A percentile compares a stretch with the other conserved stretches of the same genome.
phyloP scores from a whole-genome alignment of 2,329 filamentous ascomycete species.

The Monosporascus cannonballus region DNA sequence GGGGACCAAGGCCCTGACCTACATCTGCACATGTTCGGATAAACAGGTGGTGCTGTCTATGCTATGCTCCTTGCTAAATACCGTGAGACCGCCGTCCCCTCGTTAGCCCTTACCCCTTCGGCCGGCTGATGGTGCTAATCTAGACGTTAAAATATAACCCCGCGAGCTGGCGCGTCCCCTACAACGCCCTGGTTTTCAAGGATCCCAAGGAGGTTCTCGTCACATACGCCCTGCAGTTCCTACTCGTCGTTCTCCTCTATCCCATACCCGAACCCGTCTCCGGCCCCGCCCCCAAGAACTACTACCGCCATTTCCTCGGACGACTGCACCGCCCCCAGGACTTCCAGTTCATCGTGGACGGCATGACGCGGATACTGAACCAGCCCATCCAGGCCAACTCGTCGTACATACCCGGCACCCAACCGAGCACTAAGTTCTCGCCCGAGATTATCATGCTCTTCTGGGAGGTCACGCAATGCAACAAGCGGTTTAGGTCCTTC shows the following conservation, averaged over 20 bases:
- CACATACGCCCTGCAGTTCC: slow-evolving; percentile 83
- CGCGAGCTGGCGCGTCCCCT: slow-evolving; percentile 86
- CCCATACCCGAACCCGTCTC: slow-evolving; percentile 73
- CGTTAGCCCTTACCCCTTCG: neutral
- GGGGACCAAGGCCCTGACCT: slow-evolving; percentile 79
- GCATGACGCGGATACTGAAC: slow-evolving; percentile 86
- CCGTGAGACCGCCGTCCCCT: slow-evolving; percentile 48
- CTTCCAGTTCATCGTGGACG: slow-evolving; percentile 94
- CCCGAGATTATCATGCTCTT: slow-evolving; percentile 96
- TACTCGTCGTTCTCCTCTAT: slow-evolving; percentile 81
- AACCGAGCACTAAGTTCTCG: slow-evolving; percentile 75
- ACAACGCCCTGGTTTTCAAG: slow-evolving; percentile 86
- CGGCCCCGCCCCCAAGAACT: slow-evolving; percentile 71
- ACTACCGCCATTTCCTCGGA: slow-evolving; percentile 86
- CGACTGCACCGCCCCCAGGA: slow-evolving; percentile 89
- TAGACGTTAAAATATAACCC: slow-evolving; percentile 94
- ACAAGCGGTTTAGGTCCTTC: slow-evolving; percentile 93
- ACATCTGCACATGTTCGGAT: slow-evolving; percentile 80
- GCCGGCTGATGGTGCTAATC: neutral
- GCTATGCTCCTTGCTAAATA: slow-evolving; percentile 89
- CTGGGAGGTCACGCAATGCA: slow-evolving; percentile 96
- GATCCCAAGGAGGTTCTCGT: slow-evolving; percentile 87
- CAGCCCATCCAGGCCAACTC: slow-evolving; percentile 85
- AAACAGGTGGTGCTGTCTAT: slow-evolving; percentile 88
- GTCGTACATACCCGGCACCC: slow-evolving; percentile 82